phyloP scores from a whole-genome alignment of 225 moss, liverwort and hornwort genomes.

The Sphagnum contortum region DNA sequence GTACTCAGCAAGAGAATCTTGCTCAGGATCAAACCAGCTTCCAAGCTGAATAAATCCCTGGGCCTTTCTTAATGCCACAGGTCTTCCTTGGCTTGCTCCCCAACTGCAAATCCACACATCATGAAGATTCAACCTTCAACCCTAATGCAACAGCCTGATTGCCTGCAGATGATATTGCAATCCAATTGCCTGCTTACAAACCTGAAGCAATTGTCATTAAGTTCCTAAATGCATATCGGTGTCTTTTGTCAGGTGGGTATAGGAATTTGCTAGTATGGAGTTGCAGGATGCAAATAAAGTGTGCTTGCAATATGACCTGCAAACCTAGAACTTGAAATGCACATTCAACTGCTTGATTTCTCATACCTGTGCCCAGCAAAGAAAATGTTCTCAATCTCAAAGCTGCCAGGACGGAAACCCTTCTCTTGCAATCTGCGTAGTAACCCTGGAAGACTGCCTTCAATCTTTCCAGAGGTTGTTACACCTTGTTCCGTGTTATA shows the following conservation, averaged over 20 bases:
- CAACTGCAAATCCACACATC: constrained; percentile 19
- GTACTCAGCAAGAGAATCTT: constrained; percentile 40
- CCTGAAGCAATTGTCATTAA: neutral
- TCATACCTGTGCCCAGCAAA: constrained; percentile 46
- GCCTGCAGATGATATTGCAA: neutral
- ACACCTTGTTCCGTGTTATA: constrained; percentile 14
- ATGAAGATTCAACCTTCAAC: neutral
- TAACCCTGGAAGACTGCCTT: constrained; percentile 27
- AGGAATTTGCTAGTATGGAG: too few species aligned
- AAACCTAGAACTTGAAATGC: too few species aligned
- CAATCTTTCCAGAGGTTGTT: constrained; percentile 15
- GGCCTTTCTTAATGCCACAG: constrained; percentile 41
- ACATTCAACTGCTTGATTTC: too few species aligned
- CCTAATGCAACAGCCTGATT: neutral
- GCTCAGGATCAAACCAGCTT: constrained; percentile 4
- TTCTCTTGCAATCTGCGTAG: constrained; percentile 26
- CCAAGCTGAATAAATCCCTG: constrained; percentile 49
- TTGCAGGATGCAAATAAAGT: too few species aligned
- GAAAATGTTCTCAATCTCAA: constrained; percentile 31
- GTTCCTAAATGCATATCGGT: neutral
- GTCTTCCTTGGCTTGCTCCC: constrained; percentile 22
- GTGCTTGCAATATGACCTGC: too few species aligned
- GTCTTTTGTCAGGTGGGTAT: neutral
- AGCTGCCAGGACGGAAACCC: constrained; percentile 36
- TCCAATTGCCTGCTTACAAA: neutral